A percentile compares a stretch with the other conserved stretches of the same genome.
Conservation (phyloP, 192 early-diverging fungal genomes). For the Gorgonomyces haynaldii region DNA sequence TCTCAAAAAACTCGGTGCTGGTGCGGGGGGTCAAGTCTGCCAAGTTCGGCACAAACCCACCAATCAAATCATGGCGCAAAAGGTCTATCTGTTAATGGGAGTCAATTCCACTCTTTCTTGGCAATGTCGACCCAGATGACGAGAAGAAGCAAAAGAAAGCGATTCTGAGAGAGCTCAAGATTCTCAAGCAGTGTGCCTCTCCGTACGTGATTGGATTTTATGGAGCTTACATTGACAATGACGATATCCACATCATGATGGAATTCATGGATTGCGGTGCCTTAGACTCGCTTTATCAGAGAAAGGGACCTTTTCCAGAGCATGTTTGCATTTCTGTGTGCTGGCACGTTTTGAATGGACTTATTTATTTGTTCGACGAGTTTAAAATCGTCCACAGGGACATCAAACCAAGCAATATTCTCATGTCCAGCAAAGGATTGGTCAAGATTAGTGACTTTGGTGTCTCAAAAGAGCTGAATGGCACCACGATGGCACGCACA, state of each 20-base stretch:
- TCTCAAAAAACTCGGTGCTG: conserved; percentile 55
- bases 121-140: conserved; percentile 5
- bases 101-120: not conserved
- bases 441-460: conserved; percentile 98
- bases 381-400: conserved; percentile 80
- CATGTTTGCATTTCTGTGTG: not conserved
- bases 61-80: conserved; percentile 67
- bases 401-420: conserved; percentile 96
- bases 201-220: conserved; percentile 77
- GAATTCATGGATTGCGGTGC: conserved; percentile 81
- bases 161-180: conserved; percentile 72
- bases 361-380: conserved; percentile 58
- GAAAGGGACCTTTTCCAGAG: conserved; percentile 5
- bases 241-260: conserved; percentile 76
- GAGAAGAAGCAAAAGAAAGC: conserved; percentile 25
- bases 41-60: conserved; percentile 61
- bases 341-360: conserved; percentile 4
- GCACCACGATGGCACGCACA: conserved; percentile 74
- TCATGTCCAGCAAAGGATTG: conserved; percentile 73
- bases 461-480: conserved; percentile 76
- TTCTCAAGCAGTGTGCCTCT: conserved; percentile 65
- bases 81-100: conserved; percentile 44
- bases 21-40: conserved; percentile 70
- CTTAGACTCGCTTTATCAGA: conserved; percentile 67
- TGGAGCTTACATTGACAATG: conserved; percentile 67